Evolutionary conservation across 2,329 filamentous ascomycete genomes (phyloP).

Genomic region (Fusarium heterosporum): DNA sequence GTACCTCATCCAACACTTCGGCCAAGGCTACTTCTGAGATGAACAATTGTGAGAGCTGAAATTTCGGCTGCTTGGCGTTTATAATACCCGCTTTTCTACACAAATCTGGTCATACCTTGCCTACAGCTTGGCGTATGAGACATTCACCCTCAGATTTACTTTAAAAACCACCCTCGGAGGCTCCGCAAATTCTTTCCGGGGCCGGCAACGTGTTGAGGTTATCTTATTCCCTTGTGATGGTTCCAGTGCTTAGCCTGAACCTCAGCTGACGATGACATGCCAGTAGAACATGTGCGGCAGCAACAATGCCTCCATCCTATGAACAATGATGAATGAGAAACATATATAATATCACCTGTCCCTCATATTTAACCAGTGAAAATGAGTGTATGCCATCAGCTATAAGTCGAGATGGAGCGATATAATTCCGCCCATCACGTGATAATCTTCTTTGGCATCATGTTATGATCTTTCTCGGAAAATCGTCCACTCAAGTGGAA

Average conservation of each 20-base stretch:
- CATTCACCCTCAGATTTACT: background rate
- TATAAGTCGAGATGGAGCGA: background rate
- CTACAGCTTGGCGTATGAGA: background rate
- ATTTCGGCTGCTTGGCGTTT: constrained; percentile 7
- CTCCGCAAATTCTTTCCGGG: background rate
- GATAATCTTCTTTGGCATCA: background rate
- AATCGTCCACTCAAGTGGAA: fast-evolving
- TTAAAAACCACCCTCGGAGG: background rate
- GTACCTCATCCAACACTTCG: background rate
- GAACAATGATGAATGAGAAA: no score
- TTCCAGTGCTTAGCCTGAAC: background rate
- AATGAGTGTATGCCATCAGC: background rate
- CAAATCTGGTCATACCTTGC: background rate
- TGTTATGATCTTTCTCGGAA: no score
- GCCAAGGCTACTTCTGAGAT: constrained; percentile 1
- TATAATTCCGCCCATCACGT: background rate
- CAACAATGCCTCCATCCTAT: no score
- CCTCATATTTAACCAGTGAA: no score
- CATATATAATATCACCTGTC: no score
- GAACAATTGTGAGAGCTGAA: background rate
- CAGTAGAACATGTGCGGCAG: no score
- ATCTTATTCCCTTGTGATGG: no score
- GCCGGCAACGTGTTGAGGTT: no score
- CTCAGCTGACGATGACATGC: no score
- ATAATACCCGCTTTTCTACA: background rate